Base-by-base conservation (phyloP, 345 rosid genomes). In the Moringa oleifera region DNA sequence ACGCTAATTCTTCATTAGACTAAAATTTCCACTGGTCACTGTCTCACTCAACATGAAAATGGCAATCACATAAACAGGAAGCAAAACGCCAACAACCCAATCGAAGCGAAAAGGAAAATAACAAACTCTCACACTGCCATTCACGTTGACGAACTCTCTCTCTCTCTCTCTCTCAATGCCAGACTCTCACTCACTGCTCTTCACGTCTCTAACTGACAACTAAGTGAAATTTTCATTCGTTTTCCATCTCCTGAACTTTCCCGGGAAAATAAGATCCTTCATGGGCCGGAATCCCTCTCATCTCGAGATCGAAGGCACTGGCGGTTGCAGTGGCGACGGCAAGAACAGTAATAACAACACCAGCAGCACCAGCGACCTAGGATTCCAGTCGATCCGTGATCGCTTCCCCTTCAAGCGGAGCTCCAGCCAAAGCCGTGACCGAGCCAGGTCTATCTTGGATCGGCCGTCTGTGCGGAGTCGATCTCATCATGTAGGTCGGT, bases 401-500 rank as follows among this genome's bases (percentile, higher is more conserved):
- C 89, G 97, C 9, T 70, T 81, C 63, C 91, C 63, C 20, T 76
- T 83, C 55, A 88, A 86, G 70, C 67, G 92, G 16, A 81, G 75
- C 63, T 67, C 87, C 2, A 79, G 56, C 74, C 73, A 61, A 21
- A 63, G 23, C 28, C 78, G 76, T 54, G 80, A 69, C 65, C 87
- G 77, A 53, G 25, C 61, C 62, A 78, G 75, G 68, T 69, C 75
- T 12, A 37, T 73, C 15, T 60, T 63, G 20, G 86, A 86, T 73
- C 89, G 85, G 28, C 67, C 79, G 23, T 67, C 74, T 0, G 45
- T 62, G 24, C 83, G 89, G 56, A 56, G 10, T 55, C 79, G 91
- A 24, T 64, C 70, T 41, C 73, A 60, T 56, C 68, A 63, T 71
- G 59, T 67, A 22, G 56, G 25, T 37, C 75, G 87, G 59, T 69